Percentiles rank a stretch among this genome's conserved stretches.
Conservation (phyloP, 2,329 filamentous ascomycete genomes). For the Fusarium tricinctum region DNA sequence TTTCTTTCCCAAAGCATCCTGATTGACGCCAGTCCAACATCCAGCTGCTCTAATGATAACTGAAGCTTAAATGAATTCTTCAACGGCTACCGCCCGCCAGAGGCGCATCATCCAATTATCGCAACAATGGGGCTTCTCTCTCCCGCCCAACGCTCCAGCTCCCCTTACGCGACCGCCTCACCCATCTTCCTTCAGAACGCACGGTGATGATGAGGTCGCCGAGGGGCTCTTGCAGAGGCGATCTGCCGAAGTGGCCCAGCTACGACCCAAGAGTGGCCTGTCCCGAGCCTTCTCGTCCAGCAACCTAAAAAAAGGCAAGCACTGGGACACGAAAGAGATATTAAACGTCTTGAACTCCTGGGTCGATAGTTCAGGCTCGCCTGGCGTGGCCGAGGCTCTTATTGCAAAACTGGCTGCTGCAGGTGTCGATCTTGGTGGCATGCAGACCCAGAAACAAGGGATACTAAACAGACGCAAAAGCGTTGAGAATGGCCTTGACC, state of each 20-base stretch:
- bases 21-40: not conserved
- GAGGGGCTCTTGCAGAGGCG: slow-evolving; percentile 68
- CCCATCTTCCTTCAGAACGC: slow-evolving; percentile 60
- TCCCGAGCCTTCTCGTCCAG: slow-evolving; percentile 56
- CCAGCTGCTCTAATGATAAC: slow-evolving; percentile 30
- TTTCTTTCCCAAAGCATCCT: not conserved
- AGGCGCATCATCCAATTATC: slow-evolving; percentile 65
- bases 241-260: slow-evolving; percentile 54
- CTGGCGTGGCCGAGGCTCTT: slow-evolving; percentile 69
- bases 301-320: slow-evolving; percentile 62
- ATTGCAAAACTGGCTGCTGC: slow-evolving; percentile 63
- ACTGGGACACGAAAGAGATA: slow-evolving; percentile 67
- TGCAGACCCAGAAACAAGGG: slow-evolving; percentile 62
- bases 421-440: slow-evolving; percentile 66
- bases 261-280: slow-evolving; percentile 57
- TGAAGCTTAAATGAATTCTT: slow-evolving; percentile 49
- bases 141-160: slow-evolving; percentile 56
- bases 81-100: slow-evolving; percentile 57
- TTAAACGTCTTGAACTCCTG: slow-evolving; percentile 66
- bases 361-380: slow-evolving; percentile 63
- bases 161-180: slow-evolving; percentile 60
- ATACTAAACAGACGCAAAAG: slow-evolving; percentile 65
- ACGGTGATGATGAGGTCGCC: slow-evolving; percentile 66
- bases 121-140: slow-evolving; percentile 63
- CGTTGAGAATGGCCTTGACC: slow-evolving; percentile 63